Base-by-base conservation (phyloP, 768 basidiomycete species). In the Rhodotorula taiwanensis region DNA sequence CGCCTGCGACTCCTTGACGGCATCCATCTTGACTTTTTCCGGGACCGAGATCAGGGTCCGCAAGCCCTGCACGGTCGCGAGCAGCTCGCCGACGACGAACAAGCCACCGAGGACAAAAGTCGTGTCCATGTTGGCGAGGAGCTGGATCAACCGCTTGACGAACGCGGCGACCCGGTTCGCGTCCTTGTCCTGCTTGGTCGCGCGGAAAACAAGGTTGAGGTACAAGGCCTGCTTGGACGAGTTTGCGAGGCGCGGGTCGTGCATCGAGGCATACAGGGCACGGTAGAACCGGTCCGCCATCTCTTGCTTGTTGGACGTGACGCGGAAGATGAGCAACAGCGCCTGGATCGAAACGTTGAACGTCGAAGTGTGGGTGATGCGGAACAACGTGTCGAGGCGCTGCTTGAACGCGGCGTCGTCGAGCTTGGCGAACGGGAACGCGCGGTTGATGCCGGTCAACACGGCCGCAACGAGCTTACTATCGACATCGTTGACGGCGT, bases 211-310 rank as follows among this genome's bases (percentile, higher is more conserved):
- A 23, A 99, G 77, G 73, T 97, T 98, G 59, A 99, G 82, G 75
- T 94, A 98, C 85, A 98, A 88, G 9, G 92, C 91, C 74, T 98
- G 92, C 73, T 98, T 98, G 4, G 86, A 87, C 18, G 90, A 90
- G 4, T 81, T 79, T 5, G 85, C 80, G 3, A 99, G 81, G 20
- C 94, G 84, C 2, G 79, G 77, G 71, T 99, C 94, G 52, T 86
- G 83, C 8, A 99, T 78, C 4, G 90, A 91, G n/a, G 85, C 83
- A 70, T 98, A 99, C 0, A 99, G 78, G 0, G 89, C 84, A 44
- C 90, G 85, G 76, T 78, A 79, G 71, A 79, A 80, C n/a, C 79
- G 74, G 61, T 80, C 78, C 16, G 77, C 74, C 34, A 78, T 72
- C 21, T 73, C 66, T 73, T 76, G 61, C 49, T 73, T 79, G 0